phyloP scores from a whole-genome alignment of 768 basidiomycete genomes.

The Russula brevipes region DNA sequence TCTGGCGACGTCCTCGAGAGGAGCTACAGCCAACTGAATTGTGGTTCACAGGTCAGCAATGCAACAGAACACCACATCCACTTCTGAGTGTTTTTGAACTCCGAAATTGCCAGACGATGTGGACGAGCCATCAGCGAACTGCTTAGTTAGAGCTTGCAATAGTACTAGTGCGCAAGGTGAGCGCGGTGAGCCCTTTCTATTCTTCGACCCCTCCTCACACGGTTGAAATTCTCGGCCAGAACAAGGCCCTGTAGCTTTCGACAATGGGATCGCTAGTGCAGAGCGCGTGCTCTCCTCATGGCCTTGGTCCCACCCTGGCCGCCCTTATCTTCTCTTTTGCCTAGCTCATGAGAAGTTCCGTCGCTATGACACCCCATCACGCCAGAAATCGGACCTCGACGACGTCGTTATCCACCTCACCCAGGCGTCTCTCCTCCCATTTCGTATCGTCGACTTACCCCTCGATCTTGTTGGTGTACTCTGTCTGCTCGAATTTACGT shows the following conservation, averaged over 20 bases:
- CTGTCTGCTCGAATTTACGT: neutral
- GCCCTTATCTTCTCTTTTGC: neutral
- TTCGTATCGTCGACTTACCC: neutral
- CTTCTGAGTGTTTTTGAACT: too few species aligned
- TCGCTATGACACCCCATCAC: neutral
- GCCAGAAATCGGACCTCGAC: slow-evolving; percentile 1
- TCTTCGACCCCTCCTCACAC: neutral
- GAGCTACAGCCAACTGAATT: too few species aligned
- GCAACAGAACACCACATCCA: too few species aligned
- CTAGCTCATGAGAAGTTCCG: neutral
- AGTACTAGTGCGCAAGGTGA: neutral
- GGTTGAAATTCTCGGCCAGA: neutral
- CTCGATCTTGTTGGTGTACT: neutral
- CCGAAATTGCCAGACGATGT: neutral
- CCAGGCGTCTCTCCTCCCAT: neutral
- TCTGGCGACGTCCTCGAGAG: too few species aligned
- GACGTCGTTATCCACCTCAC: neutral
- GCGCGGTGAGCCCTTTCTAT: neutral
- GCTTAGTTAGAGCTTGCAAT: neutral
- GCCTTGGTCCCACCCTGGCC: neutral
- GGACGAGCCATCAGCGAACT: neutral
- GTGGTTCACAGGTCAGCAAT: too few species aligned
- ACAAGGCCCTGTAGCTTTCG: neutral
- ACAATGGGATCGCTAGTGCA: neutral
- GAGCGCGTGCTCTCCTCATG: neutral